Percentiles rank a stretch among this genome's conserved stretches.
phyloP scores from a whole-genome alignment of 352 stramenopile species.

The Pythium sukuiense region DNA sequence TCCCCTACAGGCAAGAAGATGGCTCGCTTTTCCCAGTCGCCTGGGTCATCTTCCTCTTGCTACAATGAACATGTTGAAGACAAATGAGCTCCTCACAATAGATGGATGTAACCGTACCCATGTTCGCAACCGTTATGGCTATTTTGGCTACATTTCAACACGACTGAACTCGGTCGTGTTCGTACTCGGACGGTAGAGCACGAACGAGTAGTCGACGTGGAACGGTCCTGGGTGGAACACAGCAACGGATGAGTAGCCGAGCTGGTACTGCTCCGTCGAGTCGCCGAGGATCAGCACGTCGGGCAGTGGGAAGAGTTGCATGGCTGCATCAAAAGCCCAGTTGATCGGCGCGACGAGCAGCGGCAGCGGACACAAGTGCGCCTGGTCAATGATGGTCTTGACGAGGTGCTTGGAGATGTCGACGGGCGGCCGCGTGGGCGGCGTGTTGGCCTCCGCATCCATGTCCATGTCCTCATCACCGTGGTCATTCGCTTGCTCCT shows the following conservation, averaged over 20 bases:
- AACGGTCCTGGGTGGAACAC: slow-evolving; percentile 84
- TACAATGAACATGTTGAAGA: background rate
- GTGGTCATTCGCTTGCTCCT: slow-evolving; percentile 23
- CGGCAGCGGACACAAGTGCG: slow-evolving; percentile 90
- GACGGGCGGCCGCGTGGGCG: slow-evolving; percentile 36
- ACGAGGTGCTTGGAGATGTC: slow-evolving; percentile 87
- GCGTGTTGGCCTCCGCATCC: slow-evolving; percentile 23
- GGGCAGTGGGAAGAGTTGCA: slow-evolving; percentile 92
- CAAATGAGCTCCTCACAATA: slow-evolving; percentile 9
- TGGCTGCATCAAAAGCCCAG: slow-evolving; percentile 91
- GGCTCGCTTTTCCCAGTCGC: background rate
- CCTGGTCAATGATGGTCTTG: slow-evolving; percentile 92
- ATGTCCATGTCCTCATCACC: slow-evolving; percentile 41
- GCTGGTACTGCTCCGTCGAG: slow-evolving; percentile 79
- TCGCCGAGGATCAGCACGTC: slow-evolving; percentile 88
- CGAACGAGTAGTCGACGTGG: slow-evolving; percentile 85
- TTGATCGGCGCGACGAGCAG: slow-evolving; percentile 90
- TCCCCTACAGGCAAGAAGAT: background rate
- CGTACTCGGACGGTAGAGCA: slow-evolving; percentile 81
- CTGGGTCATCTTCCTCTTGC: background rate
- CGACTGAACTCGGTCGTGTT: slow-evolving; percentile 85
- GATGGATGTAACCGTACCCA: slow-evolving; percentile 6
- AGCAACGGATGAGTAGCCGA: slow-evolving; percentile 78
- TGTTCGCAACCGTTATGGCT: slow-evolving; percentile 12
- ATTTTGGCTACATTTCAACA: slow-evolving; percentile 45